Percentiles rank a stretch among this genome's conserved stretches.
These are phyloP conservation scores for Spathaspora hagerdaliae DNA, from an alignment of 805 yeast species.

Conservation along the genomic window DNA sequence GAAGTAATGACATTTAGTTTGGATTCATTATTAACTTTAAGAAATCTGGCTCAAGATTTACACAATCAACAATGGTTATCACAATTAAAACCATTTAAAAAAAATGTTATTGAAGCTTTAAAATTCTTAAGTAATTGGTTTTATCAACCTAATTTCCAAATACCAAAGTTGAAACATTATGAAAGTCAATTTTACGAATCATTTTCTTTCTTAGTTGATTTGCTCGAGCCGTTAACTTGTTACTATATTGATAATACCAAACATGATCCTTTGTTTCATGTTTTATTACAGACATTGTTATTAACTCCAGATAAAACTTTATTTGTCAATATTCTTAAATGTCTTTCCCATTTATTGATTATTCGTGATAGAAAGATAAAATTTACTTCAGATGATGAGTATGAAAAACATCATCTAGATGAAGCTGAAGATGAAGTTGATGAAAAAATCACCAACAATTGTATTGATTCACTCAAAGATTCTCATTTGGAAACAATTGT, in stretches of 20 bases:
- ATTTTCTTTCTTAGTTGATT: slow-evolving; percentile 65
- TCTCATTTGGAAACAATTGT: slow-evolving; percentile 49
- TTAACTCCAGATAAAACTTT: slow-evolving; percentile 63
- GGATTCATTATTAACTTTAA: slow-evolving; percentile 58
- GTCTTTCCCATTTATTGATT: slow-evolving; percentile 73
- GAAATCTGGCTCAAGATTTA: slow-evolving; percentile 82
- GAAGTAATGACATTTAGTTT: slow-evolving; percentile 24
- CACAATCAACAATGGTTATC: slow-evolving; percentile 78
- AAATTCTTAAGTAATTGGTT: slow-evolving; percentile 34
- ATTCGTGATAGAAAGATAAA: slow-evolving; percentile 18
- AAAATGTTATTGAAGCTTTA: slow-evolving; percentile 43
- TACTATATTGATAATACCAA: slow-evolving; percentile 72
- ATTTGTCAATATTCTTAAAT: slow-evolving; percentile 65
- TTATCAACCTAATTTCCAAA: slow-evolving; percentile 14
- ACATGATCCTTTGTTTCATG: slow-evolving; percentile 63
- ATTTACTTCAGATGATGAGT: slow-evolving; percentile 30
- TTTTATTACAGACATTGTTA: slow-evolving; percentile 48
- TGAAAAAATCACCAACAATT: slow-evolving; percentile 24
- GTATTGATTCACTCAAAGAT: slow-evolving; percentile 35
- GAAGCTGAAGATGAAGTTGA: slow-evolving; percentile 11
- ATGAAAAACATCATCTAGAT: slow-evolving; percentile 7
- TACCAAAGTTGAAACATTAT: slow-evolving; percentile 16
- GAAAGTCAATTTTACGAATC: slow-evolving; percentile 50
- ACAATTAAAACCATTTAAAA: slow-evolving; percentile 44
- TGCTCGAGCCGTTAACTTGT: slow-evolving; percentile 79